Conservation (phyloP, 441 rosid species). For the Aleurites moluccanus region DNA sequence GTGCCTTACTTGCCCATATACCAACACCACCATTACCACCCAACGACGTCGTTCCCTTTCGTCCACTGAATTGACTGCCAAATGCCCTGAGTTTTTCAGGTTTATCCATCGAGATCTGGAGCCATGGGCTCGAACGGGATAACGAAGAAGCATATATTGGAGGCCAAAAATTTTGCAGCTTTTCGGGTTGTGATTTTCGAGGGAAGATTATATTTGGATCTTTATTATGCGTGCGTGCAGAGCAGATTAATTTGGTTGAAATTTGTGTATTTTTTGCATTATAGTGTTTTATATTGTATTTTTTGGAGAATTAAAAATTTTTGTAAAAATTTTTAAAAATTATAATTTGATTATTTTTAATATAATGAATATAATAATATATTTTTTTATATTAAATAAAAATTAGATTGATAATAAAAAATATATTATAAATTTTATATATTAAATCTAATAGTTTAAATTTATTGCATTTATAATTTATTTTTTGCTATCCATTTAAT, state of each 20-base stretch:
- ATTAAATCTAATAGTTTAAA: no score
- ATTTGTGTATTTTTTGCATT: no score
- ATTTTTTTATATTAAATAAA: no score
- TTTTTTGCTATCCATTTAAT: no score
- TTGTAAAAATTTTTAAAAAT: no score
- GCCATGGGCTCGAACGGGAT: conserved; percentile 72
- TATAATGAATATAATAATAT: no score
- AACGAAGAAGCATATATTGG: conserved; percentile 44
- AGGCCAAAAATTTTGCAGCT: conserved; percentile 57
- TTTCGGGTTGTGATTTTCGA: conserved; percentile 61
- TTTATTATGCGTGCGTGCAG: conserved; percentile 84
- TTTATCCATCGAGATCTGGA: conserved; percentile 70
- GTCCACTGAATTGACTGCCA: conserved; percentile 18
- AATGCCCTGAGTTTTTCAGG: conserved; percentile 50
- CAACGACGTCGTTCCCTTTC: conserved; percentile 2
- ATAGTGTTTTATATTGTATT: no score
- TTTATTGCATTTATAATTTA: no score
- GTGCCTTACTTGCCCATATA: conserved; percentile 62
- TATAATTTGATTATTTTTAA: no score
- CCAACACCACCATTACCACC: conserved; percentile 15
- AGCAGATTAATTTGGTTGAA: conserved; percentile 76
- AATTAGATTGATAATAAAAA: no score
- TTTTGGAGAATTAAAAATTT: no score
- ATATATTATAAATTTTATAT: no score
- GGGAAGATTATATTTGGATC: conserved; percentile 71